Base-by-base conservation (phyloP, 768 basidiomycete genomes). In the Agaricus subrufescens region DNA sequence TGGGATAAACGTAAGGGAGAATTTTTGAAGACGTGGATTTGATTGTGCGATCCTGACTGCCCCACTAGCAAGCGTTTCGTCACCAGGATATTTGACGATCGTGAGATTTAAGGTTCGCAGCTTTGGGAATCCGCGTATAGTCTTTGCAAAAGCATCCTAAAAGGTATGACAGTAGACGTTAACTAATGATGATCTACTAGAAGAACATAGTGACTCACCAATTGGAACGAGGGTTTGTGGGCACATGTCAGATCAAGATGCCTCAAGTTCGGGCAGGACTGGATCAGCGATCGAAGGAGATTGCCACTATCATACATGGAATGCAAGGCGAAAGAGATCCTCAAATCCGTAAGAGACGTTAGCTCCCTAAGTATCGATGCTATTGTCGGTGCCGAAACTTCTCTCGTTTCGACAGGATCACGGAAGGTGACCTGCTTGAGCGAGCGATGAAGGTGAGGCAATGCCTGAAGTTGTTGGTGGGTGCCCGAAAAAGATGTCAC, bases 221-320 rank as follows among this genome's bases (percentile, higher is more conserved):
- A 74, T 56, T 85, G 85, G 67, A 91, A 86, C 0, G 87, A 87
- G 10, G 89, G 84, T 61, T 82, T 85, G 61, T 82, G 82, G 11
- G 78, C 75, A 64, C 85, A 88, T 14, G 83, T 82, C 42, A 91
- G 69, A 59, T 87, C 82, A 7, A 91, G 73, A 63, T 84, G 79
- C 34, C 71, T 74, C 38, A 91, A 73, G 51, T 78, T 76, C 10
- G 88, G 87, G 62, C 87, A 89, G 0, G 85, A 78, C 11, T 81
- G 70, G 51, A 83, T 80, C 55, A 91, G 77, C 3, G 85, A 83
- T 45, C 85, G 81, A 34, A 91, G 73, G 56, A 89, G 71, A 61
- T 83, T 83, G 27, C 82, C 84, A 62, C 85, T 85, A 61, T 91
- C 88, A 63, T 89, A 89, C 63, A 84, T 83, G 1, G 83, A 84